Evolutionary conservation across 345 rosid genomes (phyloP).

Genomic region (Dovyalis caffra): DNA sequence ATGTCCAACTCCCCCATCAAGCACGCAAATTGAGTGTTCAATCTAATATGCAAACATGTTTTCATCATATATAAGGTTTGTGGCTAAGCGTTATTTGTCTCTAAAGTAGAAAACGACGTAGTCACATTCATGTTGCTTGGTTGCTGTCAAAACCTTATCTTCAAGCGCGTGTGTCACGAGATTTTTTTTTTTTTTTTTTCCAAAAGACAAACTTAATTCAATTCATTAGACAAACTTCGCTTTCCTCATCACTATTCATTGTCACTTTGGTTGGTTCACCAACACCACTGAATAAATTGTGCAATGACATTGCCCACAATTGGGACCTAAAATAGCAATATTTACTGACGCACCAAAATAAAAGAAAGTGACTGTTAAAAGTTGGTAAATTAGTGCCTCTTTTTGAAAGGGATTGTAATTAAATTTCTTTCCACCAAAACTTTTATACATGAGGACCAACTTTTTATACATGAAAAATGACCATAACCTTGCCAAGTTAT

Average conservation of each 20-base stretch:
- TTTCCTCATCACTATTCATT: neutral
- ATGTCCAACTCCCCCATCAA: no score
- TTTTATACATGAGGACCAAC: no score
- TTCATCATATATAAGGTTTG: neutral
- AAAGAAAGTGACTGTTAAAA: neutral
- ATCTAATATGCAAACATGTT: neutral
- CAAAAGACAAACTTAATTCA: no score
- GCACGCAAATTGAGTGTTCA: no score
- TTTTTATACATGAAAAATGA: no score
- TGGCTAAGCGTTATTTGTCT: neutral
- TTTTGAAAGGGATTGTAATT: neutral
- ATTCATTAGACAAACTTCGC: neutral
- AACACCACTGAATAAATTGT: neutral
- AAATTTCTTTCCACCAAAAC: no score
- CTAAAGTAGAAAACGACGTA: neutral
- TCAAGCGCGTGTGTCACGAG: neutral
- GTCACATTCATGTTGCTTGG: neutral
- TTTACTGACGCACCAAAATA: neutral
- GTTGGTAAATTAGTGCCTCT: neutral
- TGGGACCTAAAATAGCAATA: neutral
- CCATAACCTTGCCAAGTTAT: no score
- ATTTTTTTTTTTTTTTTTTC: neutral
- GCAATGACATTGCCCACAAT: neutral
- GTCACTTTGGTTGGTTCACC: neutral
- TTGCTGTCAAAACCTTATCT: slow-evolving; percentile 4